Base-by-base conservation (phyloP, 2,329 filamentous ascomycete genomes). In the Epichloe bromicola region DNA sequence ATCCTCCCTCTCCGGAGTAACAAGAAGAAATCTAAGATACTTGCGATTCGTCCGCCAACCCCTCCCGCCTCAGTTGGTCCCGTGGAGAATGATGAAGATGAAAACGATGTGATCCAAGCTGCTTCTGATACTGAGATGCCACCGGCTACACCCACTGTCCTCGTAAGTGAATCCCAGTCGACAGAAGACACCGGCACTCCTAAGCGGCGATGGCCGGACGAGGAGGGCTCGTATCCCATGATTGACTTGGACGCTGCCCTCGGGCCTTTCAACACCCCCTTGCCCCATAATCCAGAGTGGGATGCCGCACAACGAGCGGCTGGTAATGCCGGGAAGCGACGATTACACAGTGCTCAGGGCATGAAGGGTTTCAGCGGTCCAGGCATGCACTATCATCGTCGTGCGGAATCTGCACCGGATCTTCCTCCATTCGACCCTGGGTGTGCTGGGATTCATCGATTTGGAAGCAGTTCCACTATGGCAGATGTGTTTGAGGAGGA, bases 181-280 rank as follows among this genome's bases (percentile, higher is more conserved):
- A 57, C 49, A 45, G 60, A 57, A 48, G 57, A 61, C 8, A 10
- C 12, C 14, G 20, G 15, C 37, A 15, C 37, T 55, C 39, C 39
- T 10, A 63, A 37, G 53, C 64, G 3, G 69, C 70, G 60, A n/a
- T 69, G 60, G 17, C 53, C 56, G 3, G 74, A 80, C 8, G 79
- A 83, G 45, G 87, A 94, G 53, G 65, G 78, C 3, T 76, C 83
- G 49, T 87, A 82, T 61, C 83, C 86, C 7, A 85, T 96, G 65
- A 94, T 98, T 56, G 93, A 98, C 65, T 72, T 98, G 41, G 93
- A 98, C 68, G 91, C 90, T 17, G 93, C 91, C 26, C 75, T 97
- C 1, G 90, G 89, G 2, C 89, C 91, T 0, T 95, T 95, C 67
- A 93, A 94, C 60, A 95, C 89, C 0, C 86, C 86, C 86, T 71